Base-by-base conservation (phyloP, 148 eudicot genomes). In the Chenopodium berlandieri region DNA sequence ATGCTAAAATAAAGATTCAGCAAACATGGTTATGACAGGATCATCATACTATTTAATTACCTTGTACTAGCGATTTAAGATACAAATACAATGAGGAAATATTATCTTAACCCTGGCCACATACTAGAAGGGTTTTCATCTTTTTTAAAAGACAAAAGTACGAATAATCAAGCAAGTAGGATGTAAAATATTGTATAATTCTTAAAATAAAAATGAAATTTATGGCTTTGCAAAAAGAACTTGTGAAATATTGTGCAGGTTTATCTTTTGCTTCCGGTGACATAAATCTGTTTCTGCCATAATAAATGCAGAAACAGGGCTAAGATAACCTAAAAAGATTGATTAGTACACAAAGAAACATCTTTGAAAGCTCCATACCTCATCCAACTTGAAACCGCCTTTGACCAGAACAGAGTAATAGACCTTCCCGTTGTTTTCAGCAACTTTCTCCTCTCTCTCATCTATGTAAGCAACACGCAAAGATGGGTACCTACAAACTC, bases 361-460 rank as follows among this genome's bases (percentile, higher is more conserved):
- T 14, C 50, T 73, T 7, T 6, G 13, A 52, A 74, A 14, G 19
- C 22, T 48, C 20, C 83, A 75, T 86, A 97, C 99, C 99, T 97
- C 97, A 82, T 97, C 99, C 76, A 94, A 84, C 84, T 89, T 91
- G 73, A 91, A 97, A 77, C 94, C 97, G 68, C 93, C 99, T 89
- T 97, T 97, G 81, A 97, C 95, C 80, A 97, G 92, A 62, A 97
- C 99, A 64, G 99, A 97, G 85, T 94, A 97, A 82, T 94, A 97
- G 74, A 90, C 87, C 85, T 94, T 94, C 80, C 86, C 89, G 81
- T 94, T 54, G 79, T 88, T 94, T 31, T 86, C 93, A 31, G 81
- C 65, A 73, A 88, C 86, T 46, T 90, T 79, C 81, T 90, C 98
- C 76, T 97, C 99, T 84, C 90, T 85, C 87, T 91, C 99, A 82